A percentile compares a stretch with the other conserved stretches of the same genome.
These are phyloP conservation scores for Metarhizium sp. DNA, from an alignment of 2,329 filamentous ascomycete genomes.

Conservation along the genomic window DNA sequence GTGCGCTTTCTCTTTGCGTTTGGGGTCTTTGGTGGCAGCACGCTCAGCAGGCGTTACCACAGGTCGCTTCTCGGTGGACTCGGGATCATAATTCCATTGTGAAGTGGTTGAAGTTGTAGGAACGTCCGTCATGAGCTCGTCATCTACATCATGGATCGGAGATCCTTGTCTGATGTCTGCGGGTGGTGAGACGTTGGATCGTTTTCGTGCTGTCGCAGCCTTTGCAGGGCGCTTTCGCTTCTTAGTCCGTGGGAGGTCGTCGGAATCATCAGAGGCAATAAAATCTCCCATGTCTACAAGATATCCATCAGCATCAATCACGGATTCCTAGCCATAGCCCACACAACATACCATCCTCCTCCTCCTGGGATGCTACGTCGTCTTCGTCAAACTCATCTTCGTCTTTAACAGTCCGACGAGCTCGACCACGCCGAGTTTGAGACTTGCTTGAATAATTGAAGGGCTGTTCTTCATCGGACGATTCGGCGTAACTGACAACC, in stretches of 20 bases:
- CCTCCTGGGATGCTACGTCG: constrained; percentile 46
- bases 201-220: constrained; percentile 48
- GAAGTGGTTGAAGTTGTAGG: constrained; percentile 63
- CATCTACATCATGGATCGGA: constrained; percentile 41
- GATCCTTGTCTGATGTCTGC: constrained; percentile 13
- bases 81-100: constrained; percentile 65
- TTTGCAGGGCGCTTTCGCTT: constrained; percentile 67
- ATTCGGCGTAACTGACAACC: constrained; percentile 73
- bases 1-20: constrained; percentile 59
- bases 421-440: constrained; percentile 28
- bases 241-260: constrained; percentile 43
- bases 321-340: background rate
- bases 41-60: constrained; percentile 24
- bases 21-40: constrained; percentile 18
- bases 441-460: constrained; percentile 39
- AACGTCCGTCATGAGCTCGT: constrained; percentile 45
- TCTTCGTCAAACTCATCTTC: constrained; percentile 64
- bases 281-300: constrained; percentile 75
- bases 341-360: constrained; percentile 48
- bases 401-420: constrained; percentile 53
- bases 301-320: constrained; percentile 4
- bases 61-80: constrained; percentile 28
- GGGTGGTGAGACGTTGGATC: constrained; percentile 42
- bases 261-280: constrained; percentile 76
- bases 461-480: constrained; percentile 69